Evolutionary conservation across 768 basidiomycete species (phyloP).

Genomic region (Suillus cothurnatus): DNA sequence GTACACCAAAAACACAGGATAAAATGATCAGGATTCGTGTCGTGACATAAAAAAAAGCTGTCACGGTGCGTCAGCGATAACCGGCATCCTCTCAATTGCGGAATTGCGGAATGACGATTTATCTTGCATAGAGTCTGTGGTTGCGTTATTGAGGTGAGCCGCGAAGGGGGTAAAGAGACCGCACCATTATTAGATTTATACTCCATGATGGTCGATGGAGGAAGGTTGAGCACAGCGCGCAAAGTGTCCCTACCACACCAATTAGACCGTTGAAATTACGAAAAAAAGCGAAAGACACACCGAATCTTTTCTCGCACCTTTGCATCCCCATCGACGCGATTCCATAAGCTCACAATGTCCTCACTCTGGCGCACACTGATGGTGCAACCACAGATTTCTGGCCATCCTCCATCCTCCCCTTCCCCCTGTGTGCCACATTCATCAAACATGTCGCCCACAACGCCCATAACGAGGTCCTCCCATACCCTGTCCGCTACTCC

Average conservation of each 20-base stretch:
- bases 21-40: neutral
- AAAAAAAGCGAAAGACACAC: conserved; percentile 50
- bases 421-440: conserved; percentile 47
- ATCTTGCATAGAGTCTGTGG: conserved; percentile 83
- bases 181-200: conserved; percentile 92
- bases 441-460: conserved; percentile 91
- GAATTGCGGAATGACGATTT: conserved; percentile 82
- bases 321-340: conserved; percentile 74
- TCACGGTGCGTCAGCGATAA: conserved; percentile 14
- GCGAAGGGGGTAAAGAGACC: conserved; percentile 15
- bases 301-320: conserved; percentile 80
- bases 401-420: conserved; percentile 46
- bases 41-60: neutral
- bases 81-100: conserved; percentile 48
- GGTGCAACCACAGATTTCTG: conserved; percentile 93
- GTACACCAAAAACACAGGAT: conserved; percentile 4
- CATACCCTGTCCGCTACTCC: conserved; percentile 88
- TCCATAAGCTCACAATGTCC: conserved; percentile 95
- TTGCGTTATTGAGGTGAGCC: neutral
- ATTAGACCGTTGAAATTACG: conserved; percentile 1
- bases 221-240: conserved; percentile 72
- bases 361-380: conserved; percentile 92
- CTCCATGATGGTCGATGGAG: conserved; percentile 82
- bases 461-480: conserved; percentile 86
- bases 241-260: conserved; percentile 69